phyloP scores from a whole-genome alignment of 2,329 filamentous ascomycete genomes.

The Neospermospora avenae region DNA sequence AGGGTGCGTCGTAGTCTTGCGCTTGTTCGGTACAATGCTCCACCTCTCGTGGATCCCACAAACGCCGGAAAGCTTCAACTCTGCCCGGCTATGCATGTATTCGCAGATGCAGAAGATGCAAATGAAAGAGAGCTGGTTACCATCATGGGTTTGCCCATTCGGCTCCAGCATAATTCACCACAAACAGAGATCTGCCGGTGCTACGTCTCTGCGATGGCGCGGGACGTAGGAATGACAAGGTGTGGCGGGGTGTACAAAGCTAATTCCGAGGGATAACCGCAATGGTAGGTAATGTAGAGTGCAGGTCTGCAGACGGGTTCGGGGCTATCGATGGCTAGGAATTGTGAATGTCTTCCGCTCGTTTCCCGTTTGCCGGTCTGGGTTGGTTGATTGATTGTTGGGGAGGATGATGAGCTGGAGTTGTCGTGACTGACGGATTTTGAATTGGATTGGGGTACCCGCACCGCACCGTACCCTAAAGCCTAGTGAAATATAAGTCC shows the following conservation, averaged over 20 bases:
- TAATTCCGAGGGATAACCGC: neutral
- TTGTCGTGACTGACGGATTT: neutral
- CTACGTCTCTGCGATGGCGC: slow-evolving; percentile 1
- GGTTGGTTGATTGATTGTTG: neutral
- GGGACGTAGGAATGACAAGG: neutral
- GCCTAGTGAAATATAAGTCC: neutral
- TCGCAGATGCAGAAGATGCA: slow-evolving; percentile 9
- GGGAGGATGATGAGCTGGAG: neutral
- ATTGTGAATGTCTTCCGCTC: neutral
- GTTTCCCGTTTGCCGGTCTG: neutral
- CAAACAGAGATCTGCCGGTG: neutral
- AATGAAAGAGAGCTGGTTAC: slow-evolving; percentile 20
- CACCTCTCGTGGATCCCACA: slow-evolving; percentile 13
- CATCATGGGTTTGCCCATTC: slow-evolving; percentile 33
- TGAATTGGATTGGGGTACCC: neutral
- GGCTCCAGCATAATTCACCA: slow-evolving; percentile 35
- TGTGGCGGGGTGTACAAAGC: neutral
- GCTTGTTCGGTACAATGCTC: slow-evolving; percentile 17
- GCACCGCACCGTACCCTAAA: no score
- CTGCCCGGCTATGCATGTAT: neutral
- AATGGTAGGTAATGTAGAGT: neutral
- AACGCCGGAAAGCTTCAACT: neutral
- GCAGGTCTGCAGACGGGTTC: neutral
- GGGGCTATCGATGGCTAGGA: neutral
- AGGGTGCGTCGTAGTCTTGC: slow-evolving; percentile 12